A percentile compares a stretch with the other conserved stretches of the same genome.
Conservation (phyloP, 306 rosid genomes). For the Macrotyloma uniflorum region DNA sequence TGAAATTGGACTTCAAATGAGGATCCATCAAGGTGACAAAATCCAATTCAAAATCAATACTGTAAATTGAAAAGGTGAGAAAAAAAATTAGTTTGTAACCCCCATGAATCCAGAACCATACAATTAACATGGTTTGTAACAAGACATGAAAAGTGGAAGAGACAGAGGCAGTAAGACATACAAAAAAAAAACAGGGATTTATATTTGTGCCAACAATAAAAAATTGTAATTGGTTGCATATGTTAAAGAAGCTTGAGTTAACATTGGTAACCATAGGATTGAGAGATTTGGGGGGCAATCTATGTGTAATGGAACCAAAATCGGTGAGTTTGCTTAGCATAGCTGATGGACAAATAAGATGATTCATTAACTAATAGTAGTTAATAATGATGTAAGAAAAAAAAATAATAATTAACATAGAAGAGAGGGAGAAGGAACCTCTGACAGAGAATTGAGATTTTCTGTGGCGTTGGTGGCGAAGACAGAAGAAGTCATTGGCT, state of each 20-base stretch:
- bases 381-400: no score
- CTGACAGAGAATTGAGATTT: neutral
- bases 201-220: neutral
- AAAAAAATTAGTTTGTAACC: neutral
- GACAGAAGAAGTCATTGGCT: no score
- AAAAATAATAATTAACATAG: neutral
- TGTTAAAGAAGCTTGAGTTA: neutral
- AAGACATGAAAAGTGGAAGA: neutral
- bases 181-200: neutral
- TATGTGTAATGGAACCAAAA: neutral
- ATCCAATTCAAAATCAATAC: neutral
- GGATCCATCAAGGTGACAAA: constrained; percentile 42
- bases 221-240: neutral
- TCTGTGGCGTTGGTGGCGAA: neutral
- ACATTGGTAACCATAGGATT: constrained; percentile 26
- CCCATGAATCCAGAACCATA: constrained; percentile 1
- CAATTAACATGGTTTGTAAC: neutral
- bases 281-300: neutral
- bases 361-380: neutral
- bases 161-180: neutral
- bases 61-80: neutral
- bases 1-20: constrained; percentile 25
- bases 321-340: neutral
- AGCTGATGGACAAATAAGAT: neutral
- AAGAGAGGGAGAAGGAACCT: neutral